Evolutionary conservation across 2,329 filamentous ascomycete species (phyloP).

Genomic region (Anisogramma anomala): DNA sequence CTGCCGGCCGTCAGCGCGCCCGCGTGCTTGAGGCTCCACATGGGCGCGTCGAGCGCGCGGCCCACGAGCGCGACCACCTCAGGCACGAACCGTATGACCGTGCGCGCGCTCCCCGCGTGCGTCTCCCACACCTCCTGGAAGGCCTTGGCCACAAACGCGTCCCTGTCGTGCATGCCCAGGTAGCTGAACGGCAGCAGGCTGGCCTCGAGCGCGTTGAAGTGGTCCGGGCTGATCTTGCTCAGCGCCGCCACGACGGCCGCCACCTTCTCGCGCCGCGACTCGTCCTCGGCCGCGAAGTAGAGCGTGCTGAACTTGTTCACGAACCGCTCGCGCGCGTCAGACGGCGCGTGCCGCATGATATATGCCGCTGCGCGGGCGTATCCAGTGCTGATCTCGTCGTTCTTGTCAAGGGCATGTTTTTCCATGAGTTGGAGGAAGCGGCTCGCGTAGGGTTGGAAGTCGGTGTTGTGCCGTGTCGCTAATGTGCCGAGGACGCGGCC

Average conservation of each 20-base stretch:
- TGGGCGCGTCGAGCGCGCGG: constrained; percentile 61
- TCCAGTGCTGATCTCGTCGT: constrained; percentile 82
- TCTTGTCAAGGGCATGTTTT: constrained; percentile 77
- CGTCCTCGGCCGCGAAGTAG: constrained; percentile 75
- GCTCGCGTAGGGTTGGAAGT: constrained; percentile 66
- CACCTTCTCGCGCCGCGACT: constrained; percentile 59
- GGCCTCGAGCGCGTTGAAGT: constrained; percentile 66
- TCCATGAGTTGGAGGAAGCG: constrained; percentile 66
- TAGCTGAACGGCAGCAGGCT: constrained; percentile 78
- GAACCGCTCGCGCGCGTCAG: constrained; percentile 39
- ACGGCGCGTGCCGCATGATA: constrained; percentile 50
- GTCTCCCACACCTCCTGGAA: constrained; percentile 82
- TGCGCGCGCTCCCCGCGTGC: constrained; percentile 74
- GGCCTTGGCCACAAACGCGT: constrained; percentile 66
- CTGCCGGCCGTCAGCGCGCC: constrained; percentile 72
- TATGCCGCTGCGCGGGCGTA: constrained; percentile 85
- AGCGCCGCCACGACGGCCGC: constrained; percentile 75
- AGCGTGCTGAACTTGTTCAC: constrained; percentile 47
- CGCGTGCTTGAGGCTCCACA: constrained; percentile 86
- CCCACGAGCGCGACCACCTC: constrained; percentile 66
- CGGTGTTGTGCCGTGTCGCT: constrained; percentile 63
- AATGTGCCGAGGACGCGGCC: constrained; percentile 75
- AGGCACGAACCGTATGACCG: constrained; percentile 69
- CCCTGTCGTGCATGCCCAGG: constrained; percentile 72
- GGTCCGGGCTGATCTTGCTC: constrained; percentile 78